Evolutionary conservation across 208 protist species (phyloP).

Genomic region (Wallacemonas sp.): DNA sequence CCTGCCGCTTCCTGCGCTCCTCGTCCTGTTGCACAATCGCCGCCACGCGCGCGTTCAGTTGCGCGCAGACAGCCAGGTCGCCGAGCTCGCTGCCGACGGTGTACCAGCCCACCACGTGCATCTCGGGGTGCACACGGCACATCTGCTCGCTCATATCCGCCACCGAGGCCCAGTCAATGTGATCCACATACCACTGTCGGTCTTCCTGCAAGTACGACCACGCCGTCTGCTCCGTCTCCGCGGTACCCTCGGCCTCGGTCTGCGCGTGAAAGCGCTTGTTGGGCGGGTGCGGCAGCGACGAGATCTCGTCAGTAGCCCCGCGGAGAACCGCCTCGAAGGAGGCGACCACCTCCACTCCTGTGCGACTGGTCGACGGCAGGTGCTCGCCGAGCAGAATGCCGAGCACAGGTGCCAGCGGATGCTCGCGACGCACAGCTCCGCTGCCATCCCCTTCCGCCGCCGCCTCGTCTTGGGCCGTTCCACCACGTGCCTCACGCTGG

Average conservation of each 20-base stretch:
- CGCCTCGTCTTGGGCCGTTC: background rate
- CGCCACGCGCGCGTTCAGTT: constrained; percentile 21
- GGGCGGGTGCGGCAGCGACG: constrained; percentile 1
- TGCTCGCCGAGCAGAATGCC: constrained; percentile 36
- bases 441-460: background rate
- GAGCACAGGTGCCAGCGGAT: constrained; percentile 16
- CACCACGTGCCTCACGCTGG: background rate
- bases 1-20: background rate
- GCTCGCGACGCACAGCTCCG: background rate
- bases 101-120: constrained; percentile 72
- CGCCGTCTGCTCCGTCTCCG: background rate
- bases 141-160: constrained; percentile 39
- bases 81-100: constrained; percentile 29
- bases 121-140: constrained; percentile 50
- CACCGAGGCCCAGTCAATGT: constrained; percentile 46
- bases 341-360: constrained; percentile 33
- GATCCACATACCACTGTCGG: constrained; percentile 12
- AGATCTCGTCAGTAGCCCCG: constrained; percentile 7
- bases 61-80: constrained; percentile 15
- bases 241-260: background rate
- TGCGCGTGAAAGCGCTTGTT: background rate
- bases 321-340: constrained; percentile 52
- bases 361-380: constrained; percentile 7
- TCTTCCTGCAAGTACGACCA: constrained; percentile 7
- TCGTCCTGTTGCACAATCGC: constrained; percentile 19